Evolutionary conservation across 768 basidiomycete genomes (phyloP).

Genomic region (Naganishia vaughanmartiniae): DNA sequence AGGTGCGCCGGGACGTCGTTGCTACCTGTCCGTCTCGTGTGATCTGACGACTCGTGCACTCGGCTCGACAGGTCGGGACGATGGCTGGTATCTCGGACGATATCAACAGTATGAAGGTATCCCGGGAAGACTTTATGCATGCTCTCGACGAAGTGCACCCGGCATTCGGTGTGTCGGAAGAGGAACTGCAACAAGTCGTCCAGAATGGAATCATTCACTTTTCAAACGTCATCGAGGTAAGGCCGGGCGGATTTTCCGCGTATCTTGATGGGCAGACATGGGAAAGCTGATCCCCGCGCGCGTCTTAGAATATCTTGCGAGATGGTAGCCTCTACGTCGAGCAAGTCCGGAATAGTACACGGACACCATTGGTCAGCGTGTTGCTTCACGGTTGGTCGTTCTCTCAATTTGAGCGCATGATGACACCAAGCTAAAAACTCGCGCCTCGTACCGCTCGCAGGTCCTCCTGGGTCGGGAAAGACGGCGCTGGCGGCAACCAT

Average conservation of each 20-base stretch:
- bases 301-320: conserved; percentile 70
- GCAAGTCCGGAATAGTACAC: conserved; percentile 82
- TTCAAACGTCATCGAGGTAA: conserved; percentile 69
- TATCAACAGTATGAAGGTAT: conserved; percentile 86
- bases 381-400: conserved; percentile 65
- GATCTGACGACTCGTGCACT: too few species aligned
- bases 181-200: conserved; percentile 76
- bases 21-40: too few species aligned
- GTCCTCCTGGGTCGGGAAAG: conserved; percentile 87
- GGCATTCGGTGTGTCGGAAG: conserved; percentile 95
- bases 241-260: too few species aligned
- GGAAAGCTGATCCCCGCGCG: background rate
- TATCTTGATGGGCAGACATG: background rate
- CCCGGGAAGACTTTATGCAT: conserved; percentile 76
- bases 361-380: conserved; percentile 87
- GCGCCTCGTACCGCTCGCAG: conserved; percentile 35
- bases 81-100: conserved; percentile 96
- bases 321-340: conserved; percentile 86
- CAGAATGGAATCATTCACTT: conserved; percentile 94
- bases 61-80: conserved; percentile 73
- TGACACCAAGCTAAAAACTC: background rate
- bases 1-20: conserved; percentile 55
- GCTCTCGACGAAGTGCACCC: conserved; percentile 93
- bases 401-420: background rate
- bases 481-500: conserved; percentile 92